Conservation (phyloP, 805 yeast species). For the Yamadazyma ubonensis region DNA sequence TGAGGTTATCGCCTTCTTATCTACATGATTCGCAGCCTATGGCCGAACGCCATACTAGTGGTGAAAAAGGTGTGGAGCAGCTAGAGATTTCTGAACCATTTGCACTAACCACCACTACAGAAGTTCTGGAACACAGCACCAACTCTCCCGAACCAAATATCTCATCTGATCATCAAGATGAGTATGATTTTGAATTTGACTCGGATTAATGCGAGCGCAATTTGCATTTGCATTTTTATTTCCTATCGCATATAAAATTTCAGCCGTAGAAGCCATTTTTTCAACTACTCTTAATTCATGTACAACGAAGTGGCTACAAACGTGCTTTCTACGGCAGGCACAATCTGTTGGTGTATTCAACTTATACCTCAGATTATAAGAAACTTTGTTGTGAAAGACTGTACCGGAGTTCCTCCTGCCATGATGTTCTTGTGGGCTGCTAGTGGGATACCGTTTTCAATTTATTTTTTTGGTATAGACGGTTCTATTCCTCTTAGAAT, state of each 20-base stretch:
- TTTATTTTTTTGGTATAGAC: constrained; percentile 72
- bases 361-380: constrained; percentile 78
- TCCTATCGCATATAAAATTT: too few species aligned
- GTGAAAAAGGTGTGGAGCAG: too few species aligned
- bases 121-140: too few species aligned
- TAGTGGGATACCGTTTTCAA: constrained; percentile 79
- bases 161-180: not conserved
- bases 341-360: constrained; percentile 91
- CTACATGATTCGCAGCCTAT: too few species aligned
- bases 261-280: too few species aligned
- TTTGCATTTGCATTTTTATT: too few species aligned
- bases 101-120: too few species aligned
- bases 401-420: constrained; percentile 82
- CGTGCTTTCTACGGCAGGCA: constrained; percentile 83
- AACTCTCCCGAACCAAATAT: too few species aligned
- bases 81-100: too few species aligned
- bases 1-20: too few species aligned
- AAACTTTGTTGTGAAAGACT: constrained; percentile 73
- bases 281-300: constrained; percentile 9
- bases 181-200: not conserved
- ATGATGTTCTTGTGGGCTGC: constrained; percentile 83
- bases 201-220: constrained; percentile 1
- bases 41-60: too few species aligned
- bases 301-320: constrained; percentile 52
- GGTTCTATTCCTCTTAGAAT: constrained; percentile 76